These are phyloP conservation scores for Myriosclerotinia curreyana DNA, from an alignment of 2,329 filamentous ascomycete genomes.

Conservation along the genomic window DNA sequence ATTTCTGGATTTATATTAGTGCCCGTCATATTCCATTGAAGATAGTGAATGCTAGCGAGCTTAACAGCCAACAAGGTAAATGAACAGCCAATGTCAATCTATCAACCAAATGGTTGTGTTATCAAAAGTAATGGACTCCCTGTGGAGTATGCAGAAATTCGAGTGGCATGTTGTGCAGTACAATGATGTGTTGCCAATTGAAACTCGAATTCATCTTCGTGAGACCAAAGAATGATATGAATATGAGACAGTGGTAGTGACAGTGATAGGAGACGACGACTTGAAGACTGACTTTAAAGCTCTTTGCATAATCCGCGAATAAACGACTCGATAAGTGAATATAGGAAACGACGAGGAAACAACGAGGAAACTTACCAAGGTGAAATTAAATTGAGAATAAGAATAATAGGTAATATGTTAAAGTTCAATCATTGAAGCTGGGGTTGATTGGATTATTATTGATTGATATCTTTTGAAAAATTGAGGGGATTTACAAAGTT, in stretches of 20 bases:
- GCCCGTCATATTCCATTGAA: constrained; percentile 1
- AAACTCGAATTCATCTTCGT: constrained; percentile 7
- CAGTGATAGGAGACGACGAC: too few relatives aligned
- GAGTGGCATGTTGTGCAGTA: constrained; percentile 7
- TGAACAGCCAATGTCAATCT: not conserved
- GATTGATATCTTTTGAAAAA: constrained; percentile 3
- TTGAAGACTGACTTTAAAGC: not conserved
- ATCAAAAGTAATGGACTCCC: not conserved
- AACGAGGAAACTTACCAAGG: constrained; percentile 9
- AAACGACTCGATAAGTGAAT: constrained; percentile 13
- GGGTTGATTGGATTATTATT: too few relatives aligned
- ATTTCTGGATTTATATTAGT: constrained; percentile 18
- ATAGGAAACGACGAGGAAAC: too few relatives aligned
- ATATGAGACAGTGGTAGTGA: constrained; percentile 13
- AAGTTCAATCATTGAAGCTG: constrained; percentile 32
- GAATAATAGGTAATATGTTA: not conserved
- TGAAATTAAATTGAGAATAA: not conserved
- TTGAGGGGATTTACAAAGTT: constrained; percentile 12
- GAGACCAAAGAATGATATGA: not conserved
- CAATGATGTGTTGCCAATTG: constrained; percentile 15
- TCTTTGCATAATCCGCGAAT: constrained; percentile 4
- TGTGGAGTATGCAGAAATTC: not conserved
- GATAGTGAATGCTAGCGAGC: not conserved
- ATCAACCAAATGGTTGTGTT: not conserved
- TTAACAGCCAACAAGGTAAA: not conserved